Conservation (phyloP, 306 rosid genomes). For the Prunus armeniaca region DNA sequence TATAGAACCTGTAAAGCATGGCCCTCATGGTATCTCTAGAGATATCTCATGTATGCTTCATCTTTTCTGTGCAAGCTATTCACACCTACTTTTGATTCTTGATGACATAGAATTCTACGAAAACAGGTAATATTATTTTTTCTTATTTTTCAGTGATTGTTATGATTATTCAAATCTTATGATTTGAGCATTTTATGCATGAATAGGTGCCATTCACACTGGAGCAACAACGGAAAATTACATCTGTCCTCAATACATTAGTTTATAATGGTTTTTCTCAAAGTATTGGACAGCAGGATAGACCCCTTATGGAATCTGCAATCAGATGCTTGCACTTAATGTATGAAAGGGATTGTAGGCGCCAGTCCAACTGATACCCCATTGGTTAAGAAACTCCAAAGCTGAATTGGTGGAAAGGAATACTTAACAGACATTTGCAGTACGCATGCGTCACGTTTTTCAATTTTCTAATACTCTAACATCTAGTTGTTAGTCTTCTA, state of each 20-base stretch:
- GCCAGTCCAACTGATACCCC: no score
- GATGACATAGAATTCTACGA: slow-evolving; percentile 98
- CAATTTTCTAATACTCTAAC: neutral
- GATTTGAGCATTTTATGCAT: slow-evolving; percentile 34
- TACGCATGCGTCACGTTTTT: neutral
- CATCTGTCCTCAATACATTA: slow-evolving; percentile 79
- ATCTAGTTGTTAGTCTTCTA: neutral
- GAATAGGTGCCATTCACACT: slow-evolving; percentile 80
- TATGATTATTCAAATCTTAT: slow-evolving; percentile 15
- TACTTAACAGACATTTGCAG: neutral
- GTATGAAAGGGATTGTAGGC: slow-evolving; percentile 99
- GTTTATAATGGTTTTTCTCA: slow-evolving; percentile 81
- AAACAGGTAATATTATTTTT: slow-evolving; percentile 54
- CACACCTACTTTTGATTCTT: slow-evolving; percentile 89
- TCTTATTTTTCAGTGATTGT: slow-evolving; percentile 4
- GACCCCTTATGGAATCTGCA: slow-evolving; percentile 79
- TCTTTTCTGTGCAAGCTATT: slow-evolving; percentile 88
- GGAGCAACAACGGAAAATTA: slow-evolving; percentile 85
- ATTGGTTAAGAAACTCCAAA: neutral
- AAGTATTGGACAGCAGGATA: slow-evolving; percentile 50
- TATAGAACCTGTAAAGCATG: slow-evolving; percentile 63
- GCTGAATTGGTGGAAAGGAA: neutral
- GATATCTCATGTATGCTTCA: slow-evolving; percentile 70
- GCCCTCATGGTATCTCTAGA: slow-evolving; percentile 79
- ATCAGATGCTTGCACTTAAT: slow-evolving; percentile 90